Conservation (phyloP, 1,284 basidiomycete genomes). For the Pseudozyma sp. region DNA sequence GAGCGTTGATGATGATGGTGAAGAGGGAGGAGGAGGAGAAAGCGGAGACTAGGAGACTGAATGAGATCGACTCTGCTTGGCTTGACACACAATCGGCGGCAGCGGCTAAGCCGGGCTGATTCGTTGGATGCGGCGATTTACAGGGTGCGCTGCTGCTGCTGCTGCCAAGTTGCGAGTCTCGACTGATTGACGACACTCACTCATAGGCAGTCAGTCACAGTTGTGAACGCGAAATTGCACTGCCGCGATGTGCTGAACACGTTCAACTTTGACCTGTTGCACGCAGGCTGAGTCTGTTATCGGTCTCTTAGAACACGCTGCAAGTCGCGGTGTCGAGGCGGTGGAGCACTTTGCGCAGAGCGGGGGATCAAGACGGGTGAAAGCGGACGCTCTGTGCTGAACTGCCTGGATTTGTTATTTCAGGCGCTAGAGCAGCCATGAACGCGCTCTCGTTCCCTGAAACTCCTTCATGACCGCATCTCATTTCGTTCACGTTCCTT, state of each 20-base stretch:
- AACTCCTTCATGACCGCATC: not conserved
- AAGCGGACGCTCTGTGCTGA: conserved; percentile 4
- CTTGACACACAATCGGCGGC: conserved; percentile 12
- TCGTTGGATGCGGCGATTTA: not conserved
- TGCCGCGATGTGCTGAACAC: conserved; percentile 5
- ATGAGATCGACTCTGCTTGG: conserved; percentile 4
- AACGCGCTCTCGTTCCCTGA: not conserved
- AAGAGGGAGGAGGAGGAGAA: conserved; percentile 9
- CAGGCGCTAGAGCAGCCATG: conserved; percentile 6
- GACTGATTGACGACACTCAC: not conserved
- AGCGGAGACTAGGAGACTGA: not conserved
- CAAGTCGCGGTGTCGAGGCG: not conserved
- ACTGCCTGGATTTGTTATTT: no score
- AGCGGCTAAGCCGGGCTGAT: conserved; percentile 17
- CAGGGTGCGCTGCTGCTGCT: not conserved
- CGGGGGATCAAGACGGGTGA: conserved; percentile 5
- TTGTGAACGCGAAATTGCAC: not conserved
- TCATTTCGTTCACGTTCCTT: conserved; percentile 11
- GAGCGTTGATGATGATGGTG: conserved; percentile 18
- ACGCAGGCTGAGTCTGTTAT: not conserved
- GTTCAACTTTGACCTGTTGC: conserved; percentile 2
- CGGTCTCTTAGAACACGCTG: not conserved
- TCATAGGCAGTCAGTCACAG: not conserved
- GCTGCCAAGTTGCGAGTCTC: not conserved
- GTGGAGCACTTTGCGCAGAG: not conserved